Evolutionary conservation across 2,329 filamentous ascomycete genomes (phyloP).

Genomic region (Colletotrichum caudatum): DNA sequence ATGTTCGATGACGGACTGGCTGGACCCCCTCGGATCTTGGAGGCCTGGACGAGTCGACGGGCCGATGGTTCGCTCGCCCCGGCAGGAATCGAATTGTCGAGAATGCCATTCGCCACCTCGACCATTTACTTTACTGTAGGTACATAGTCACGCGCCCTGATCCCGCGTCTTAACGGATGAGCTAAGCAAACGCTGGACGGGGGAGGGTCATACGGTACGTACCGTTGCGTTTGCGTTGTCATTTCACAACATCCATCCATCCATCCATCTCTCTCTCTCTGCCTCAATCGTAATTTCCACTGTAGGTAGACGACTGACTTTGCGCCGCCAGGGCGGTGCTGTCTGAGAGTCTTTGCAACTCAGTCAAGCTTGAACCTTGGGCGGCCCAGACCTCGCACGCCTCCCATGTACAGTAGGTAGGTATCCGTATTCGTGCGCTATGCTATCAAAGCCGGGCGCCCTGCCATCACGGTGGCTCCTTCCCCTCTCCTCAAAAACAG

Average conservation of each 20-base stretch:
- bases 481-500: conserved; percentile 8
- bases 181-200: conserved; percentile 1
- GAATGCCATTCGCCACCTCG: conserved; percentile 41
- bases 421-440: not conserved
- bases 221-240: conserved; percentile 17
- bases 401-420: conserved; percentile 4
- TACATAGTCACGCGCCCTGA: not conserved
- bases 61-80: conserved; percentile 28
- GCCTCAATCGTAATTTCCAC: conserved; percentile 33
- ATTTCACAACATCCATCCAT: conserved; percentile 1
- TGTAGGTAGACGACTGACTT: not conserved
- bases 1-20: conserved; percentile 29
- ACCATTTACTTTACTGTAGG: not conserved
- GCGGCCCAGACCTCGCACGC: conserved; percentile 1
- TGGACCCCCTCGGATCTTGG: conserved; percentile 5
- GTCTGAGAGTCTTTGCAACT: not conserved
- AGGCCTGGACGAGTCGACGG: conserved; percentile 1
- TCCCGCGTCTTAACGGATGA: conserved; percentile 15
- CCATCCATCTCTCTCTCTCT: conserved; percentile 2
- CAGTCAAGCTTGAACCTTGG: not conserved
- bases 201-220: not conserved
- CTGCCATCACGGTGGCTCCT: not conserved
- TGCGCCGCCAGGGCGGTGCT: conserved; percentile 30
- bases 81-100: conserved; percentile 39
- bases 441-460: not conserved